Percentiles rank a stretch among this genome's conserved stretches.
These are phyloP conservation scores for Hordeum pubiflorum DNA, from an alignment of 202 grass and related monocot genomes.

Conservation along the genomic window DNA sequence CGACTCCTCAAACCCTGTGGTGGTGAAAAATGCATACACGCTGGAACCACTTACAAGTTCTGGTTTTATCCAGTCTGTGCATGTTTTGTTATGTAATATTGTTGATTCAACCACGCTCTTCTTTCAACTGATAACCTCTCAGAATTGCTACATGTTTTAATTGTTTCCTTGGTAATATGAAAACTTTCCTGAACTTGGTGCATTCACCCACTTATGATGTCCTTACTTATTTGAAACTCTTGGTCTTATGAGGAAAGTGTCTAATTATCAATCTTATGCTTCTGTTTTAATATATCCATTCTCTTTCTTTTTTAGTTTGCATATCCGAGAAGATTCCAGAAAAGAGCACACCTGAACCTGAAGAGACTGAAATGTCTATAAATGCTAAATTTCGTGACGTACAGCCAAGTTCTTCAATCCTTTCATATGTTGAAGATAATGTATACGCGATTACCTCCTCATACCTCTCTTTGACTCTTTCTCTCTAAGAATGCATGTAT, in stretches of 20 bases:
- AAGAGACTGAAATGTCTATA: constrained; percentile 68
- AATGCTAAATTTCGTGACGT: constrained; percentile 91
- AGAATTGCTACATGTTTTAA: neutral
- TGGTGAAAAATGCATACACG: neutral
- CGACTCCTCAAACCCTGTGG: neutral
- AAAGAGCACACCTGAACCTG: constrained; percentile 36
- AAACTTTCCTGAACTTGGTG: neutral
- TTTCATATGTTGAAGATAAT: constrained; percentile 96
- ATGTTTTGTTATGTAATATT: neutral
- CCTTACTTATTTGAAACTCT: neutral
- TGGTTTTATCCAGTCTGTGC: neutral
- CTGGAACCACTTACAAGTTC: neutral
- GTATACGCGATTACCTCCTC: constrained; percentile 23
- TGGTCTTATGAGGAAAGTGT: neutral
- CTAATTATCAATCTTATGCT: constrained; percentile 5
- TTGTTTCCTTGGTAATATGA: neutral
- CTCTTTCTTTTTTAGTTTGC: constrained; percentile 26
- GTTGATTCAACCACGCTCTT: neutral
- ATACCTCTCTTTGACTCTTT: neutral
- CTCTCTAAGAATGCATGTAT: neutral
- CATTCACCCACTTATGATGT: neutral
- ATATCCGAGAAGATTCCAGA: constrained; percentile 40
- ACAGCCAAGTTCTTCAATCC: constrained; percentile 58
- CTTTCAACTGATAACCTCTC: neutral
- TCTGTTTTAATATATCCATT: neutral